Evolutionary conservation across 257 asterid genomes (phyloP), one percentile per base, ranked within the genome.

Genomic region (Solanum lignicaule): DNA sequence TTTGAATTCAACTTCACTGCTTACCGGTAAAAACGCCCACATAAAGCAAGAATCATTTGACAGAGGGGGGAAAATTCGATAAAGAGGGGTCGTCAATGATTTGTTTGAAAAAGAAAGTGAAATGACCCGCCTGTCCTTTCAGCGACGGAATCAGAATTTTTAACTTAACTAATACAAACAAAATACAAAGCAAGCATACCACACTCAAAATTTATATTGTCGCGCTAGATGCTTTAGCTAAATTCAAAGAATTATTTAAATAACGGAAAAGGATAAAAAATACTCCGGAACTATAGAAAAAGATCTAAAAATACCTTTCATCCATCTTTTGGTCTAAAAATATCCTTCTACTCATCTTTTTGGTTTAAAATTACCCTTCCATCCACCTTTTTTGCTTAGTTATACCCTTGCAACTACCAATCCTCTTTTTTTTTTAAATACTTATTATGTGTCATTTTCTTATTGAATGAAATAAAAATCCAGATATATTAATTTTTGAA

Each of bases 101-200:
- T 88, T 85, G 78, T 16, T 86, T 76, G 82, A 60, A 87, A 88
- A n/a, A 55, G 89, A 83, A 76, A 76, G 60, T 87, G 86, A 65
- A 81, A n/a, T n/a, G 60, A 76, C 33, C 23, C 8, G 1, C 4
- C 13, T 11, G 27, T 73, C 2, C 2, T 1, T 39, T 25, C 13
- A 14, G 16, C 1, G 25, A 27, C 3, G 3, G 14, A 78, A 41
- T 78, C 25, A 25, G 8, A 39, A 78, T 41, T 78, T 41, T 33
- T 10, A 32, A 32, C 5, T 48, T 15, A 48, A 48, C 1, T 48
- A 15, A 20, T 3, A 58, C 2, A 20, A 58, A 20, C 2, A 25
- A 15, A 27, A 27, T 68, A 0, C 2, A 68, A 68, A 14, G 5
- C 5, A 27, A 72, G 8, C 13, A 73, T 35, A 21, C 9, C 29